Evolutionary conservation across 2,329 filamentous ascomycete species (phyloP).

Genomic region (Penicillium griseofulvum): DNA sequence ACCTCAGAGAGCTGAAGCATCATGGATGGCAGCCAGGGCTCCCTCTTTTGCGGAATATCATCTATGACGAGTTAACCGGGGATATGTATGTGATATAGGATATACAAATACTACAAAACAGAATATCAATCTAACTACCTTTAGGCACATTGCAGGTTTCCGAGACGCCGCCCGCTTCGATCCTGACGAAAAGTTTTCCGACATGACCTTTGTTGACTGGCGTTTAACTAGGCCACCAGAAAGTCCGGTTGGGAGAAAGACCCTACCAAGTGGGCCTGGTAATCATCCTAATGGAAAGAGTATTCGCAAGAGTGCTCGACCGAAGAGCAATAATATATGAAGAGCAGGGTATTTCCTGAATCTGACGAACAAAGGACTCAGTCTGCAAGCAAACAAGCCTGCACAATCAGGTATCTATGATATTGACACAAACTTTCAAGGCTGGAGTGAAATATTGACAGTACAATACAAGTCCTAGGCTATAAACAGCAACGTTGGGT

Average conservation of each 20-base stretch:
- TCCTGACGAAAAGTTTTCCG: not conserved
- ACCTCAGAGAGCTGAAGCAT: not conserved
- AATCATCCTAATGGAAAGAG: too few species aligned
- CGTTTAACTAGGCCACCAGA: not conserved
- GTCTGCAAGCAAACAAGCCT: too few species aligned
- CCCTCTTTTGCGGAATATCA: not conserved
- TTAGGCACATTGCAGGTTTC: slow-evolving; percentile 1
- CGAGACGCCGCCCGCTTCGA: not conserved
- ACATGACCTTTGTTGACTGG: not conserved
- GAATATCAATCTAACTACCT: not conserved
- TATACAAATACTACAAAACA: not conserved
- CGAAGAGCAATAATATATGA: too few species aligned
- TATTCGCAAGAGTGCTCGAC: too few species aligned
- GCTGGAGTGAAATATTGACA: too few species aligned
- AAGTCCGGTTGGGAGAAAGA: not conserved
- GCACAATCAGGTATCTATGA: too few species aligned
- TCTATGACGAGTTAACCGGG: not conserved
- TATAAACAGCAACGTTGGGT: too few species aligned
- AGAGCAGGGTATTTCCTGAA: too few species aligned
- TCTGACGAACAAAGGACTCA: too few species aligned
- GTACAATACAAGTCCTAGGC: too few species aligned
- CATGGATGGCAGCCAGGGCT: not conserved
- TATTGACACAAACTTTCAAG: too few species aligned
- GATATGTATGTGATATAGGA: not conserved
- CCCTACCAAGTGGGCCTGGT: not conserved